phyloP scores from a whole-genome alignment of 176 grass and related monocot genomes.

The Paspalum notatum region DNA sequence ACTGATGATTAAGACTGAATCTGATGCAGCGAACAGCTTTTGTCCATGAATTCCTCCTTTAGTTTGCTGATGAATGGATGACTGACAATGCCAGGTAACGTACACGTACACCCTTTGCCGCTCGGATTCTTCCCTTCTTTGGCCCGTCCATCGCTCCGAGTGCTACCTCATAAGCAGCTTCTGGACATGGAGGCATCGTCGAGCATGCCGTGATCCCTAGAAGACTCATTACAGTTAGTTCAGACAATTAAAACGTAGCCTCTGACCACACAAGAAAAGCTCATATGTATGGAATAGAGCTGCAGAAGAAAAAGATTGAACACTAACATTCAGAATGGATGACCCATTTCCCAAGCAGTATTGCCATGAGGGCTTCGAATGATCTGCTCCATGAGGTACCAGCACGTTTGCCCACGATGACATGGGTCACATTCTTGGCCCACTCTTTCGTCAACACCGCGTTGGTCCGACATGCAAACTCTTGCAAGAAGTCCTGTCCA shows the following conservation, averaged over 20 bases:
- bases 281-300: not conserved
- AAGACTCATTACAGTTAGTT: not conserved
- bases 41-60: not conserved
- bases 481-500: slow-evolving; percentile 35
- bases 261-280: not conserved
- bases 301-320: not conserved
- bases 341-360: slow-evolving; percentile 51
- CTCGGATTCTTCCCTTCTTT: slow-evolving; percentile 42
- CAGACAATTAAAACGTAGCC: not conserved
- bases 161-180: slow-evolving; percentile 38
- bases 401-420: slow-evolving; percentile 43
- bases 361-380: slow-evolving; percentile 53
- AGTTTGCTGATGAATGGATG: not conserved
- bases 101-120: slow-evolving; percentile 38
- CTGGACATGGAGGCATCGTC: slow-evolving; percentile 7
- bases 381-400: slow-evolving; percentile 17
- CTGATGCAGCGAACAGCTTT: not conserved
- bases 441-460: slow-evolving; percentile 26
- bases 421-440: slow-evolving; percentile 50
- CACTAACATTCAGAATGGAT: slow-evolving; percentile 44
- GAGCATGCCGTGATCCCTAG: slow-evolving; percentile 39
- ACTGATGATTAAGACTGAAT: not conserved
- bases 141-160: slow-evolving; percentile 19
- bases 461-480: slow-evolving; percentile 36
- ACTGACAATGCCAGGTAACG: not conserved